phyloP scores from a whole-genome alignment of 208 protist species.

The Crithidia brevicula region DNA sequence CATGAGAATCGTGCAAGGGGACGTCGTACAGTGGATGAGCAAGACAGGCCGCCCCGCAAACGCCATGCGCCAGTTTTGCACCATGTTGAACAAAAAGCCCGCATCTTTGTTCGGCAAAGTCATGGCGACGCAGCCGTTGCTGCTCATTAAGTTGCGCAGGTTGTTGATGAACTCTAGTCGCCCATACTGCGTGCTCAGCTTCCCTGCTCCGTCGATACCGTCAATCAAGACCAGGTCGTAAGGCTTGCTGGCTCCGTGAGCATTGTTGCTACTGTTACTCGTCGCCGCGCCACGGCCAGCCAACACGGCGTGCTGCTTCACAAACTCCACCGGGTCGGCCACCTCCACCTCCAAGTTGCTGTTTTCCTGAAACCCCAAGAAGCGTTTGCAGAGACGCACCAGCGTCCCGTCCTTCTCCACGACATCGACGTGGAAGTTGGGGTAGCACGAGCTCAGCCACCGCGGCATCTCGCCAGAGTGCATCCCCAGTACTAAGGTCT shows the following conservation, averaged over 20 bases:
- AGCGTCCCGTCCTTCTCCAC: constrained; percentile 86
- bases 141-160: constrained; percentile 69
- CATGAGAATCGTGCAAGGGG: constrained; percentile 86
- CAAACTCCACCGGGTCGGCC: constrained; percentile 69
- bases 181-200: constrained; percentile 71
- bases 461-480: constrained; percentile 83
- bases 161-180: constrained; percentile 81
- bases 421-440: constrained; percentile 86
- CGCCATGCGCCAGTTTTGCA: constrained; percentile 89
- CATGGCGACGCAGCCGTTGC: constrained; percentile 67
- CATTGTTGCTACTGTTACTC: constrained; percentile 8
- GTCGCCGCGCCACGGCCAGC: constrained; percentile 9
- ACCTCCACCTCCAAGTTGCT: constrained; percentile 69
- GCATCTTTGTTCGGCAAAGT: constrained; percentile 79
- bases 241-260: constrained; percentile 13
- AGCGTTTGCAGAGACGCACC: constrained; percentile 73
- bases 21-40: constrained; percentile 82
- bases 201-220: constrained; percentile 67
- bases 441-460: constrained; percentile 81
- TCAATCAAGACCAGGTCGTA: constrained; percentile 87
- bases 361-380: constrained; percentile 82
- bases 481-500: constrained; percentile 82
- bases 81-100: constrained; percentile 72
- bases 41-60: constrained; percentile 79
- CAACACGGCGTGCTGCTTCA: constrained; percentile 47